Evolutionary conservation across 495 filamentous ascomycete species (phyloP), one percentile per base, ranked within the genome.

Genomic region (Tirmania nivea): DNA sequence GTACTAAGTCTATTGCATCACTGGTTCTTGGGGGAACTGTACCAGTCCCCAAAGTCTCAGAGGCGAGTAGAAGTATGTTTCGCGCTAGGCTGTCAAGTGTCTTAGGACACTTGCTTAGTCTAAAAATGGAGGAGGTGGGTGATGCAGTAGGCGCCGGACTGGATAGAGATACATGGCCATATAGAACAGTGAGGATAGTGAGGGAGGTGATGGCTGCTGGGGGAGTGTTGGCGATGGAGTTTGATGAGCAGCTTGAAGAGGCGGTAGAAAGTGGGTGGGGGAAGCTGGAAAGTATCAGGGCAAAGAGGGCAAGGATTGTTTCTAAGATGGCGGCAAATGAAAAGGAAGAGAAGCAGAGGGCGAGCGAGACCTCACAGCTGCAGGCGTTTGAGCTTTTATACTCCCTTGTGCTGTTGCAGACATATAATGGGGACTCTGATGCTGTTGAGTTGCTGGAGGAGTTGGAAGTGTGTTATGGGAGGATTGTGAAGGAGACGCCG

Each of bases 341-440:
- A 21, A 58, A 58, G 36, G 19, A 48, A 10, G 42, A n/a, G 63
- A 69, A 54, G 59, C 67, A 16, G 56, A 67, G 7, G 59, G 48
- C 20, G 63, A 68, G 51, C 62, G 67, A 34, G 68, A 69, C 56
- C 17, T 66, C 67, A 35, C 68, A 63, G 51, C 61, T 65, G 4
- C 68, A 77, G 39, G 82, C 84, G 0, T 80, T 93, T 56, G 78
- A 79, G 47, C 72, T 95, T 8, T 71, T 95, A 8, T 88, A 90
- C 65, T 83, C 84, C n/a, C 72, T 93, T 54, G 80, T 81, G 1
- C 75, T 95, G 49, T 67, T 95, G 34, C 84, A 94, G 61, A 73
- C 94, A n/a, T 89, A 90, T 68, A 83, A 86, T 60, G 83, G 82
- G 17, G 85, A 92, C 54, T 73, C 81, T 0, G 90, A 96, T 58